Conservation (phyloP, 2,329 filamentous ascomycete genomes). For the Cladophialophora chaetospira region DNA sequence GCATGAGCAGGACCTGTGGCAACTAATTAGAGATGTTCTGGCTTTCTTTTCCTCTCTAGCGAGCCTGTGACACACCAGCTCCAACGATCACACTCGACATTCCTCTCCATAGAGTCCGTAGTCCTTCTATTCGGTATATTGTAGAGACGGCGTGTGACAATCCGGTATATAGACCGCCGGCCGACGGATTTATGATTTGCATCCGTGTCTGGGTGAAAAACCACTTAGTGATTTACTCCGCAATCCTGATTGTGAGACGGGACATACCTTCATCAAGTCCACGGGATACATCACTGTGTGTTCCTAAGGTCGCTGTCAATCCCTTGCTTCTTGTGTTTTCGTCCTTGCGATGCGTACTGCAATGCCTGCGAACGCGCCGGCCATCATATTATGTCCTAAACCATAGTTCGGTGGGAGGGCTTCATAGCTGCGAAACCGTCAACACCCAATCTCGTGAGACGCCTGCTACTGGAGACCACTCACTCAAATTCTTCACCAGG, state of each 20-base stretch:
- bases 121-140: slow-evolving; percentile 86
- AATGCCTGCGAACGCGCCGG: slow-evolving; percentile 95
- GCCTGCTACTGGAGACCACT: slow-evolving; percentile 40
- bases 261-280: slow-evolving; percentile 86
- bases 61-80: slow-evolving; percentile 65
- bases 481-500: slow-evolving; percentile 51
- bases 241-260: slow-evolving; percentile 30
- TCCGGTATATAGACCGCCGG: slow-evolving; percentile 80
- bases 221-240: slow-evolving; percentile 11
- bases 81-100: slow-evolving; percentile 95
- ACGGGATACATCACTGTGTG: slow-evolving; percentile 99
- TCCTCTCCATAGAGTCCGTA: slow-evolving; percentile 91
- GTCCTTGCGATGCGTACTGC: slow-evolving; percentile 60
- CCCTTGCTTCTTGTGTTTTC: background rate
- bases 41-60: slow-evolving; percentile 9
- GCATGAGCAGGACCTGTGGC: slow-evolving; percentile 84
- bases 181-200: slow-evolving; percentile 88
- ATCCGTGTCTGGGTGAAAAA: slow-evolving; percentile 76
- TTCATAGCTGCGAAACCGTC: slow-evolving; percentile 69
- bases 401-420: slow-evolving; percentile 92
- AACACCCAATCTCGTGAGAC: slow-evolving; percentile 7
- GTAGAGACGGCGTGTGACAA: slow-evolving; percentile 90
- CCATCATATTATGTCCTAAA: slow-evolving; percentile 89
- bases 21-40: slow-evolving; percentile 31
- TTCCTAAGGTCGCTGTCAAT: slow-evolving; percentile 61